These are phyloP conservation scores for Saccharata proteae DNA, from an alignment of 2,329 filamentous ascomycete species.

Conservation along the genomic window DNA sequence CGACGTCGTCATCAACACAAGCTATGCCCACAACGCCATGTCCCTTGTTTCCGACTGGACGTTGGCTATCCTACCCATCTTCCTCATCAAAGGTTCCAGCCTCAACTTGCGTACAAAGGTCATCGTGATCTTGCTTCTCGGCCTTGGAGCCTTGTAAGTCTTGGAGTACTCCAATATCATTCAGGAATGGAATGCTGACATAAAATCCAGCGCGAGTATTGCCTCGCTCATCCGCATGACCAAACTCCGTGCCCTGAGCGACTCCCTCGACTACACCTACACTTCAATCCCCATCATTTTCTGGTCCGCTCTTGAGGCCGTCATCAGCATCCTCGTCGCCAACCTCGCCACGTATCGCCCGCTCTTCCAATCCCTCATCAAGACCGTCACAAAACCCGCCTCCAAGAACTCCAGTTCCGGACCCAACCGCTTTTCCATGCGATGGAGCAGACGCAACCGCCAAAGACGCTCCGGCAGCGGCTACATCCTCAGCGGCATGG, in stretches of 20 bases:
- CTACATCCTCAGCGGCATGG: slow-evolving; percentile 2
- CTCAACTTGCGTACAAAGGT: slow-evolving; percentile 3
- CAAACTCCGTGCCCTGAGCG: slow-evolving; percentile 1
- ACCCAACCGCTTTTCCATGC: slow-evolving; percentile 1
- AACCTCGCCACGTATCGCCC: slow-evolving; percentile 3
- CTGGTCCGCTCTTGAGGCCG: slow-evolving; percentile 3
- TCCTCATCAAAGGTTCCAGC: slow-evolving; percentile 3
- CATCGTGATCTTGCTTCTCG: slow-evolving; percentile 1
- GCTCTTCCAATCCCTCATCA: slow-evolving; percentile 1
- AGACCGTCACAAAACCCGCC: slow-evolving; percentile 1
- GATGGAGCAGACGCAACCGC: slow-evolving; percentile 1
- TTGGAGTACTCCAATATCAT: neutral
- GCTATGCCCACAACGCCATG: slow-evolving; percentile 5
- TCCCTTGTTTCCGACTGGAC: slow-evolving; percentile 5
- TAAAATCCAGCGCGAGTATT: neutral
- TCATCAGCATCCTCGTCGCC: slow-evolving; percentile 1
- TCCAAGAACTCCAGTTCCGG: slow-evolving; percentile 1
- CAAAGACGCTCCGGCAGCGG: too few species aligned
- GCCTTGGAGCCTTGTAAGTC: slow-evolving; percentile 5
- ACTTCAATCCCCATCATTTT: slow-evolving; percentile 1
- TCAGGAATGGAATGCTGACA: neutral
- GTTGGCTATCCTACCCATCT: slow-evolving; percentile 1
- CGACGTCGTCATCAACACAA: neutral
- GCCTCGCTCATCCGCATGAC: slow-evolving; percentile 3
- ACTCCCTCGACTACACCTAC: slow-evolving; percentile 3